Percentiles rank a stretch among this genome's conserved stretches.
phyloP scores from a whole-genome alignment of 1,284 basidiomycete genomes.

The Tranzscheliella williamsii region DNA sequence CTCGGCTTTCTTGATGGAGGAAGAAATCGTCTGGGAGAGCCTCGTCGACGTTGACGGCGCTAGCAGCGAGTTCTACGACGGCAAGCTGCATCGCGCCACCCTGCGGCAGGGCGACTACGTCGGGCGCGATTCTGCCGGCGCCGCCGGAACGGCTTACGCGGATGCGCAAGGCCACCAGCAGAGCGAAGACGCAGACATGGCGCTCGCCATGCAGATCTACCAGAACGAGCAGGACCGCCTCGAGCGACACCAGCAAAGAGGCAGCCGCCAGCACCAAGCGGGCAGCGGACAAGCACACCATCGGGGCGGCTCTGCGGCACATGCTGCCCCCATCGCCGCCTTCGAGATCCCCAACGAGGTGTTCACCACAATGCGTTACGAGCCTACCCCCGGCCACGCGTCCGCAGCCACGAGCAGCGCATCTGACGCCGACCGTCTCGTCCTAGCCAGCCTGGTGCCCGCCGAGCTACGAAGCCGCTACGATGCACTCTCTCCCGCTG shows the following conservation, averaged over 20 bases:
- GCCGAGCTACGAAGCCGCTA: constrained; percentile 2
- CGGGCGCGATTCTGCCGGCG: constrained; percentile 6
- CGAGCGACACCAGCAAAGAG: constrained; percentile 22
- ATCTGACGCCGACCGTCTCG: constrained; percentile 9
- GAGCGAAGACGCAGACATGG: constrained; percentile 43
- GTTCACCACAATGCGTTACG: constrained; percentile 41
- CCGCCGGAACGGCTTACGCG: neutral
- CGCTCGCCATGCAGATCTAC: constrained; percentile 47
- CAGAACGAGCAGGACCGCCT: constrained; percentile 38
- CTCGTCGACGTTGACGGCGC: constrained; percentile 81
- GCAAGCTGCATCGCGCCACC: constrained; percentile 27
- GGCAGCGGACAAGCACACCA: neutral
- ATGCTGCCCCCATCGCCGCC: constrained; percentile 1
- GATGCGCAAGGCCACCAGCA: constrained; percentile 1
- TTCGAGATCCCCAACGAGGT: constrained; percentile 28
- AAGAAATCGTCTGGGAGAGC: constrained; percentile 81
- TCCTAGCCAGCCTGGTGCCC: constrained; percentile 16
- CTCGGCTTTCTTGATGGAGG: constrained; percentile 74
- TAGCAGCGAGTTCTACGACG: constrained; percentile 46
- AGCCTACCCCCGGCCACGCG: neutral
- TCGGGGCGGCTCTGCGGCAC: neutral
- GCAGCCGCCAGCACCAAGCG: neutral
- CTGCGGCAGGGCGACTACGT: constrained; percentile 35
- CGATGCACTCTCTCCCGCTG: constrained; percentile 1
- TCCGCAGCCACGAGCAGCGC: neutral